These are phyloP conservation scores for Serendipita indica DNA, from an alignment of 768 basidiomycete genomes.

Conservation along the genomic window DNA sequence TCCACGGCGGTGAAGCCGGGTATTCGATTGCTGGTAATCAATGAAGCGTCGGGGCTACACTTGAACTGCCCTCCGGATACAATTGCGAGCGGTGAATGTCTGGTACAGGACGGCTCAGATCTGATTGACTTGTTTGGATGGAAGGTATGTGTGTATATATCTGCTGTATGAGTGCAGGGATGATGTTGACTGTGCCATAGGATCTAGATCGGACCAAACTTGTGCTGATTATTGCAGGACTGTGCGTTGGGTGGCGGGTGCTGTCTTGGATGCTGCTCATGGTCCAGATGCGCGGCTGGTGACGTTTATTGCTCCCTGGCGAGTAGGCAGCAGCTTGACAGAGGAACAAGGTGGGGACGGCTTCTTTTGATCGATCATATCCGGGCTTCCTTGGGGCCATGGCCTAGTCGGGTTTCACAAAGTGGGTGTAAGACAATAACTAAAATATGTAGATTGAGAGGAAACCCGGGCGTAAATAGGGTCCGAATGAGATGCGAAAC, in stretches of 20 bases:
- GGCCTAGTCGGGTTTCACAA: no score
- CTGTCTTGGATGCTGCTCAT: neutral
- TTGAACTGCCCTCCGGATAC: conserved; percentile 22
- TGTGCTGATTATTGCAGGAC: neutral
- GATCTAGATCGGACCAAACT: conserved; percentile 18
- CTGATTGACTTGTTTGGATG: conserved; percentile 21
- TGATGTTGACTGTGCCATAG: no score
- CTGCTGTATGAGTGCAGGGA: neutral
- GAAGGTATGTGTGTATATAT: neutral
- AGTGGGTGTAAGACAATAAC: no score
- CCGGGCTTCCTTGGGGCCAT: no score
- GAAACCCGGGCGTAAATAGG: no score
- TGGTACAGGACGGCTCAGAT: conserved; percentile 24
- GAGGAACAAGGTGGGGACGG: no score
- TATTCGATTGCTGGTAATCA: conserved; percentile 24
- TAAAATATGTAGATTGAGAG: no score
- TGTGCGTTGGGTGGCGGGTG: neutral
- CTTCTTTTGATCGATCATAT: no score
- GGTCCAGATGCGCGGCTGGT: neutral
- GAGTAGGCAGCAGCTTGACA: no score
- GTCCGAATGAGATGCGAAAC: no score
- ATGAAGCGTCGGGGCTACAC: conserved; percentile 21
- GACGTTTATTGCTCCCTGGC: no score
- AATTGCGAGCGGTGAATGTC: conserved; percentile 22
- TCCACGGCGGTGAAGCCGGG: conserved; percentile 19